These are phyloP conservation scores for Phytophthora pini DNA, from an alignment of 352 stramenopile species.

Conservation along the genomic window DNA sequence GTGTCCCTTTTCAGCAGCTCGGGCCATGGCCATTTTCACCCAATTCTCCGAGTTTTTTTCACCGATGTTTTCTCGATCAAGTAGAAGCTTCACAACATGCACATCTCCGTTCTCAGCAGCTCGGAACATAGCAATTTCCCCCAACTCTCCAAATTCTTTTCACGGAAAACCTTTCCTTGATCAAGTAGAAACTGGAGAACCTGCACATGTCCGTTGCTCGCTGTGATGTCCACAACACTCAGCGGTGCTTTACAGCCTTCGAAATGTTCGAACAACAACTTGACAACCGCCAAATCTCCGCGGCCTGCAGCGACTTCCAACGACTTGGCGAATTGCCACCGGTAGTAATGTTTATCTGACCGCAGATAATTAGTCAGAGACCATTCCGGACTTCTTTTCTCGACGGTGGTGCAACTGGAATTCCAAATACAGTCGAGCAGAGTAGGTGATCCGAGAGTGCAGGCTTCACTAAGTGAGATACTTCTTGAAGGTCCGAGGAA, in stretches of 20 bases:
- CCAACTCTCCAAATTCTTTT: slow-evolving; percentile 1
- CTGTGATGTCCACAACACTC: neutral
- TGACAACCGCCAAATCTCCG: slow-evolving; percentile 5
- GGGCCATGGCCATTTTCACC: neutral
- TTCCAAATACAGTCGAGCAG: slow-evolving; percentile 12
- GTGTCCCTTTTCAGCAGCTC: slow-evolving; percentile 3
- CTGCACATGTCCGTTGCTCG: neutral
- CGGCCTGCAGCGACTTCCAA: slow-evolving; percentile 1
- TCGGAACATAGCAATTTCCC: too few species aligned
- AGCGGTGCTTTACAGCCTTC: neutral
- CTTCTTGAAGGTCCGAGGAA: slow-evolving; percentile 4
- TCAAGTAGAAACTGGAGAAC: slow-evolving; percentile 6
- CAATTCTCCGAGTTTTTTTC: too few species aligned
- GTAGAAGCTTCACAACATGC: too few species aligned
- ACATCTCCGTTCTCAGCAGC: too few species aligned
- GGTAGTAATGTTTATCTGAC: slow-evolving; percentile 3
- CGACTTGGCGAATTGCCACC: slow-evolving; percentile 7
- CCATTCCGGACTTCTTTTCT: neutral
- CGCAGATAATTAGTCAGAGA: slow-evolving; percentile 1
- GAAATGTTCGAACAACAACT: slow-evolving; percentile 14
- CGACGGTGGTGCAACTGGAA: neutral
- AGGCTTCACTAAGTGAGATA: slow-evolving; percentile 4
- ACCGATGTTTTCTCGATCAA: too few species aligned
- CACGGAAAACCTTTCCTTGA: neutral
- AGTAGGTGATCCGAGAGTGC: neutral